These are phyloP conservation scores for Cephaloascus fragrans DNA, from an alignment of 805 yeast species.

Conservation along the genomic window DNA sequence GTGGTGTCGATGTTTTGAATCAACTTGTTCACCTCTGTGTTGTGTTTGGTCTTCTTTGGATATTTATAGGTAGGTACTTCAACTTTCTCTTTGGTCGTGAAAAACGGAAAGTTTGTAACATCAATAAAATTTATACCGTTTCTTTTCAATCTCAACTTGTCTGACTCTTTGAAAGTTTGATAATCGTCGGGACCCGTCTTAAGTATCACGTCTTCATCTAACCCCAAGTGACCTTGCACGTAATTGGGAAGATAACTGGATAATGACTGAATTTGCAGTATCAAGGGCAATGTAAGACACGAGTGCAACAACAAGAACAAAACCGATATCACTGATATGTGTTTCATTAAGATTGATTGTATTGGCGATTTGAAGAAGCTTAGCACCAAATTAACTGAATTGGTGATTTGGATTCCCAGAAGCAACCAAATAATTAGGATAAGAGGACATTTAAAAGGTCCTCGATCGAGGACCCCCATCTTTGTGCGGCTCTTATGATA, in stretches of 20 bases:
- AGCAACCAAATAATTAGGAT: too few relatives aligned
- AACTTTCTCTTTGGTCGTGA: slow-evolving; percentile 14
- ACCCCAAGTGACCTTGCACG: not conserved
- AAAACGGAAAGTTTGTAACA: slow-evolving; percentile 31
- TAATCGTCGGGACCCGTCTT: slow-evolving; percentile 23
- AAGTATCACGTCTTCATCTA: slow-evolving; percentile 14
- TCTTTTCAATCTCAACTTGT: slow-evolving; percentile 23
- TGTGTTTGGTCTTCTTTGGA: slow-evolving; percentile 36
- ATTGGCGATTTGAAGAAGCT: too few relatives aligned
- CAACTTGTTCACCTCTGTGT: slow-evolving; percentile 28
- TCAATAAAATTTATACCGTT: slow-evolving; percentile 53
- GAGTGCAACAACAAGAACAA: too few relatives aligned
- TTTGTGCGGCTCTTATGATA: too few relatives aligned
- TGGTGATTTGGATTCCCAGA: too few relatives aligned
- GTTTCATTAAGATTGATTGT: too few relatives aligned
- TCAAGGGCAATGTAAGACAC: not conserved
- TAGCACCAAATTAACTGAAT: too few relatives aligned
- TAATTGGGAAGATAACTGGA: not conserved
- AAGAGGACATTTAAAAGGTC: too few relatives aligned
- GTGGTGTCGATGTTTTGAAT: slow-evolving; percentile 33
- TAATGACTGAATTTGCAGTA: not conserved
- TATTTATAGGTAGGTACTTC: slow-evolving; percentile 30
- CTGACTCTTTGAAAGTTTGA: slow-evolving; percentile 22
- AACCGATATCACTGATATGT: too few relatives aligned
- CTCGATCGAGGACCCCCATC: too few relatives aligned